A percentile compares a stretch with the other conserved stretches of the same genome.
These are phyloP conservation scores for Articulospora tetracladia DNA, from an alignment of 495 filamentous ascomycete genomes.

Conservation along the genomic window DNA sequence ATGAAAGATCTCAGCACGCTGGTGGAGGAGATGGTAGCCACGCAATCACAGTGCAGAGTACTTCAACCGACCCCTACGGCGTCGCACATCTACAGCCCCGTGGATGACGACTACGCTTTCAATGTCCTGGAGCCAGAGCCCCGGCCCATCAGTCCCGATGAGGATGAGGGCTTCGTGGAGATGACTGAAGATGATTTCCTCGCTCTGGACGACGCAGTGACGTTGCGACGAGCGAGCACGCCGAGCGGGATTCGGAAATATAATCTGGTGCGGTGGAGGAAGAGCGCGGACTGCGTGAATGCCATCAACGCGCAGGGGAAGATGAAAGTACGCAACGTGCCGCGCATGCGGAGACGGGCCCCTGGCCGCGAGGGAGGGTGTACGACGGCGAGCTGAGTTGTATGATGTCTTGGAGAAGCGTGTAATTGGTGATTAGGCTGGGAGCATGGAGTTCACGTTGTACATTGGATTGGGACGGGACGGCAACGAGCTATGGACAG, in stretches of 20 bases:
- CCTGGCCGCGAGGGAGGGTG: not conserved
- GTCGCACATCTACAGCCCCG: not conserved
- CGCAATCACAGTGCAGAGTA: conserved; percentile 21
- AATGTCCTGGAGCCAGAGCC: not conserved
- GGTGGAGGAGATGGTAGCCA: conserved; percentile 22
- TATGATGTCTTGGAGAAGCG: not conserved
- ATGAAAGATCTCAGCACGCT: conserved; percentile 19
- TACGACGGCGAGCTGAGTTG: not conserved
- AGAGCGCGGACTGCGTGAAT: conserved; percentile 5
- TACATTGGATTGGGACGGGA: not conserved
- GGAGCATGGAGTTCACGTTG: not conserved
- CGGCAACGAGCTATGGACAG: not conserved
- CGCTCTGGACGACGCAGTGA: conserved; percentile 13
- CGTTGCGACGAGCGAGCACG: conserved; percentile 17
- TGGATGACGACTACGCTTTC: not conserved
- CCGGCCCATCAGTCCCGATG: not conserved
- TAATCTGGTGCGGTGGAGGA: conserved; percentile 1
- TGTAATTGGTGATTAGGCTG: not conserved
- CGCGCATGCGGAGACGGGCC: conserved; percentile 20
- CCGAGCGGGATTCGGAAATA: conserved; percentile 23
- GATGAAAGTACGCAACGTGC: conserved; percentile 16
- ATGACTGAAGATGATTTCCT: conserved; percentile 8
- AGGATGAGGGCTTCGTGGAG: conserved; percentile 23
- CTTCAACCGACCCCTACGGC: conserved; percentile 1
- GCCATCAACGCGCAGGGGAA: conserved; percentile 1